Conservation (phyloP, 129 eudicot species). For the Calendula officinalis region DNA sequence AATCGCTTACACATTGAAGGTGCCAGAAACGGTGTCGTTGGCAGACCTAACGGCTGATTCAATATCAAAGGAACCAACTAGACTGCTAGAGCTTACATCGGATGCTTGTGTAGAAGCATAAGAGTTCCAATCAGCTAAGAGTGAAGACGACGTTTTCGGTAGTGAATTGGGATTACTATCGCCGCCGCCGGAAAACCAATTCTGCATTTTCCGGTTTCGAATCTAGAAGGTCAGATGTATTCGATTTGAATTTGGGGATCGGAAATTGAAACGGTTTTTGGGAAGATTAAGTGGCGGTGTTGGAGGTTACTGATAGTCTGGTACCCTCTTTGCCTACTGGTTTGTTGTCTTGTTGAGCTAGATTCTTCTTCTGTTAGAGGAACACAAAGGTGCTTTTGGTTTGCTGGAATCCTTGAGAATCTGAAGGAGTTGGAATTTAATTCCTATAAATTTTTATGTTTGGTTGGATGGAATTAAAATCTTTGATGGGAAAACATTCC, state of each 20-base stretch:
- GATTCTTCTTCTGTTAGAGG: too few species aligned
- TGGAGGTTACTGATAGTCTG: background rate
- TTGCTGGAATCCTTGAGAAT: too few species aligned
- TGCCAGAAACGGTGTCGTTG: constrained; percentile 85
- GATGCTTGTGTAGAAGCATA: constrained; percentile 51
- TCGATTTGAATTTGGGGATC: constrained; percentile 17
- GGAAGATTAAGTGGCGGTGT: background rate
- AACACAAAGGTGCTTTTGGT: too few species aligned
- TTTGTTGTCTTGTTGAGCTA: background rate
- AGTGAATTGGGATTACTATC: constrained; percentile 24
- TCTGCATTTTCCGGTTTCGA: constrained; percentile 44
- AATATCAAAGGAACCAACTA: constrained; percentile 52
- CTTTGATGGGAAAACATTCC: too few species aligned
- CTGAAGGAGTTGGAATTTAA: too few species aligned
- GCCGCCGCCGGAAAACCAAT: constrained; percentile 49
- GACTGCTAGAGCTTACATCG: constrained; percentile 32
- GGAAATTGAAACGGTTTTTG: background rate
- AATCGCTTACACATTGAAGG: constrained; percentile 61
- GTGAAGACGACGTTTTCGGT: constrained; percentile 36
- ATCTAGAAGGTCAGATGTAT: background rate
- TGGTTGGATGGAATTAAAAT: too few species aligned
- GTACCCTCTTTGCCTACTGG: background rate
- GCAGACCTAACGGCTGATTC: constrained; percentile 89
- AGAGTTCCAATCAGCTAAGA: constrained; percentile 79
- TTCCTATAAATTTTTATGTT: too few species aligned